Evolutionary conservation across 768 basidiomycete genomes (phyloP).

Genomic region (Vararia minispora): DNA sequence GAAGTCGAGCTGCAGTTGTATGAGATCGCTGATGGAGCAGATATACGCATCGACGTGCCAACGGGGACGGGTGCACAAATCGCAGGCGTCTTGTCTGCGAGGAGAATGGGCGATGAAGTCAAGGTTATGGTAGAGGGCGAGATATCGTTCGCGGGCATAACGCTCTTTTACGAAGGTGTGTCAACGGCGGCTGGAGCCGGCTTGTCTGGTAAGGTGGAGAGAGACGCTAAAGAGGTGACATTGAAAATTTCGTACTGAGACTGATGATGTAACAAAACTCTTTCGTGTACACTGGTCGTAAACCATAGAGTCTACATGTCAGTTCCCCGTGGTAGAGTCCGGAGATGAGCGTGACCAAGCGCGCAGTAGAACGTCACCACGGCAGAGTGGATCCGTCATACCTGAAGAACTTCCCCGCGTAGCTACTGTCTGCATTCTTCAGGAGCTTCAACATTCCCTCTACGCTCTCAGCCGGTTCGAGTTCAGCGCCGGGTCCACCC

Average conservation of each 20-base stretch:
- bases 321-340: no score
- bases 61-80: conserved; percentile 28
- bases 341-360: no score
- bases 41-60: conserved; percentile 29
- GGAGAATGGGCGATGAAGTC: conserved; percentile 22
- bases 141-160: conserved; percentile 2
- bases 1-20: conserved; percentile 43
- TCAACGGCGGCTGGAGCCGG: neutral
- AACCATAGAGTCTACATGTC: no score
- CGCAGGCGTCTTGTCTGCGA: conserved; percentile 30
- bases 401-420: conserved; percentile 23
- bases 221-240: no score
- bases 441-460: conserved; percentile 19
- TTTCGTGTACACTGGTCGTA: no score
- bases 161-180: neutral
- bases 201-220: no score
- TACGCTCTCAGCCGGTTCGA: conserved; percentile 23
- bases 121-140: conserved; percentile 16
- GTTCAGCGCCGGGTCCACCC: conserved; percentile 21
- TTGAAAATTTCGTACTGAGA: no score
- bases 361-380: conserved; percentile 22
- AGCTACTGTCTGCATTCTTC: conserved; percentile 14
- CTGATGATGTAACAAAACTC: no score
- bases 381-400: conserved; percentile 21
- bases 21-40: conserved; percentile 34